Base-by-base conservation (phyloP, 108 stramenopile species). In the Discostella pseudostelligera region DNA sequence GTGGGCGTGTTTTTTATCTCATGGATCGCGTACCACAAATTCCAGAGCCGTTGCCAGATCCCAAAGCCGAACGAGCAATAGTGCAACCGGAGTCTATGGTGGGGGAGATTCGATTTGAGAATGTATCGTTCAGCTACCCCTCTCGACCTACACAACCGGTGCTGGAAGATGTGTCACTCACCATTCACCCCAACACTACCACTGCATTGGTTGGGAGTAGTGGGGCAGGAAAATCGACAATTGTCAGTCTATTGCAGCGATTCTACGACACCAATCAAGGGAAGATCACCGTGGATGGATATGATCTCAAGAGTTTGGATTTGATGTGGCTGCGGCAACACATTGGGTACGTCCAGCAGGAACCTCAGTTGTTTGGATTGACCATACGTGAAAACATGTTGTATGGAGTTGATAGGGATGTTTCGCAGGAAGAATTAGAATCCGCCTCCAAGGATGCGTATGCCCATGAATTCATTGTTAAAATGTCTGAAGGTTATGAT, bases 311-410 rank as follows among this genome's bases (percentile, higher is more conserved):
- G 16, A 11, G 29, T 29, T 60, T 89, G 39, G 82, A 94, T 70
- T 64, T 89, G 46, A 19, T 29, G 39, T 85, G 83, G 78, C 68
- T 94, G 17, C 71, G 96, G 14, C 43, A 55, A 36, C 62, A 83
- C 16, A 81, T 97, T 22, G 96, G 92, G 35, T 77, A 84, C 19
- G 96, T 97, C 6, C 73, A 74, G 16, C 96, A 97, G 79, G 94
- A 95, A 59, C 89, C 89, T 12, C 43, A 53, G 2, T 78, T 97
- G n/a, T 97, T 97, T 64, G 78, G 81, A 20, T 68, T 87, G 47
- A 78, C 78, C 24, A 75, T 96, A 39, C 70, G 74, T 21, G 89
- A 96, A 56, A 97, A 97, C 71, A 90, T 97, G 36, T 29, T 61
- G 14, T 86, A 92, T 63, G 96, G 96, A 26, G 60, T 82, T 24